Evolutionary conservation across 352 stramenopile genomes (phyloP).

Genomic region (Phytophthora sojae): DNA sequence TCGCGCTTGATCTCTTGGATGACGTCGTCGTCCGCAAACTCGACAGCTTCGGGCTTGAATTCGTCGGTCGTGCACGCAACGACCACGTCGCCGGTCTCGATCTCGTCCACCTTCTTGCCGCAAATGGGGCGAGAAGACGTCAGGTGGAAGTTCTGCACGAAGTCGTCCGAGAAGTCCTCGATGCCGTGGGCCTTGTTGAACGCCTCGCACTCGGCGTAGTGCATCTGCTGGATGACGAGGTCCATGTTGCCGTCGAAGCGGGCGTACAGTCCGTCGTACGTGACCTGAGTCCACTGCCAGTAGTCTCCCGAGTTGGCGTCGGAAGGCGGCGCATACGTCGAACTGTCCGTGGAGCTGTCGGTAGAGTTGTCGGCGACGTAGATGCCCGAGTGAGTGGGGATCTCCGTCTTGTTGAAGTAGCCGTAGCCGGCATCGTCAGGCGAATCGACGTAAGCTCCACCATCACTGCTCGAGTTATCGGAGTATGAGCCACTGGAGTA

Average conservation of each 20-base stretch:
- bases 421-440: constrained; percentile 24
- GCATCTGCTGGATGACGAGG: constrained; percentile 61
- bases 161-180: constrained; percentile 47
- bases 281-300: constrained; percentile 58
- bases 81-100: constrained; percentile 42
- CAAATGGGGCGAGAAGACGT: constrained; percentile 44
- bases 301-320: constrained; percentile 55
- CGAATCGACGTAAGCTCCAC: constrained; percentile 13
- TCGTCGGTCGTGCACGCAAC: constrained; percentile 43
- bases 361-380: constrained; percentile 29
- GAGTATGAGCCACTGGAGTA: constrained; percentile 1
- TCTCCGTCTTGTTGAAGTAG: constrained; percentile 24
- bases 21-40: constrained; percentile 43
- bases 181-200: constrained; percentile 54
- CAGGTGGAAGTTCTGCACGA: constrained; percentile 60
- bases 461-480: constrained; percentile 1
- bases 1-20: constrained; percentile 39
- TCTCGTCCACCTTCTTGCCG: constrained; percentile 54
- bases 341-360: constrained; percentile 23
- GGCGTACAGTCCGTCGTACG: constrained; percentile 54
- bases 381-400: constrained; percentile 21
- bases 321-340: constrained; percentile 24
- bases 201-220: constrained; percentile 55
- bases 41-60: constrained; percentile 44
- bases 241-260: constrained; percentile 61